Evolutionary conservation across 2,329 filamentous ascomycete species (phyloP).

Genomic region (Penicillium brasilianum): DNA sequence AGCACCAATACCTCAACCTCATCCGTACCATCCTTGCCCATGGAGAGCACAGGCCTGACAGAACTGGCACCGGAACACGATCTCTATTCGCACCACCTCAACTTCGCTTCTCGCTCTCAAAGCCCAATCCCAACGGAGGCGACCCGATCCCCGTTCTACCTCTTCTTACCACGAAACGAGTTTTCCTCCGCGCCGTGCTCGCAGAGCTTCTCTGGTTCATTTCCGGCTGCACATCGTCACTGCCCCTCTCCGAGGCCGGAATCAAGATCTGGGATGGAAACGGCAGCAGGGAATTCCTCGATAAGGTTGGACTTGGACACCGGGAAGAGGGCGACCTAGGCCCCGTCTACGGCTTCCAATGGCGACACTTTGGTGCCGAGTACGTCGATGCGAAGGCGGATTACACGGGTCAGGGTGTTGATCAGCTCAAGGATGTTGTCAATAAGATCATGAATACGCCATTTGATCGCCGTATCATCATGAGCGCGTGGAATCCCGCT

Average conservation of each 20-base stretch:
- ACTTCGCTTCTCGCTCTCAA: slow-evolving; percentile 82
- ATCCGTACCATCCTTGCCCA: slow-evolving; percentile 80
- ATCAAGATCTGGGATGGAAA: slow-evolving; percentile 99
- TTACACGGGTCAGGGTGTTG: slow-evolving; percentile 86
- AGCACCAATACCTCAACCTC: slow-evolving; percentile 90
- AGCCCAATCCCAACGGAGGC: slow-evolving; percentile 50
- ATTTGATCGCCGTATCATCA: slow-evolving; percentile 86
- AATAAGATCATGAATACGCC: slow-evolving; percentile 81
- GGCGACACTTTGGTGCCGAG: slow-evolving; percentile 94
- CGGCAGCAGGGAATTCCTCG: slow-evolving; percentile 86
- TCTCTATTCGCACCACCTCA: slow-evolving; percentile 87
- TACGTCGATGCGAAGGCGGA: slow-evolving; percentile 80
- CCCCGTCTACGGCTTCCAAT: slow-evolving; percentile 97
- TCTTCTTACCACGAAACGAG: slow-evolving; percentile 95
- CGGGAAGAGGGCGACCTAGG: slow-evolving; percentile 88
- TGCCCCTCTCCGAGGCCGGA: slow-evolving; percentile 74
- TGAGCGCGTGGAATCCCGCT: slow-evolving; percentile 91
- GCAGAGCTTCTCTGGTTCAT: slow-evolving; percentile 97
- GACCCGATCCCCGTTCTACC: slow-evolving; percentile 71
- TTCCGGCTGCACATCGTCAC: slow-evolving; percentile 78
- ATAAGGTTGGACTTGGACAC: slow-evolving; percentile 78
- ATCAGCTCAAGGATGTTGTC: slow-evolving; percentile 91
- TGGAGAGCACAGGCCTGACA: slow-evolving; percentile 88
- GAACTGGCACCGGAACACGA: slow-evolving; percentile 90
- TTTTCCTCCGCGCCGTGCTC: slow-evolving; percentile 88